These are phyloP conservation scores for Trichoderma lentiforme DNA, from an alignment of 2,329 filamentous ascomycete genomes.

Conservation along the genomic window DNA sequence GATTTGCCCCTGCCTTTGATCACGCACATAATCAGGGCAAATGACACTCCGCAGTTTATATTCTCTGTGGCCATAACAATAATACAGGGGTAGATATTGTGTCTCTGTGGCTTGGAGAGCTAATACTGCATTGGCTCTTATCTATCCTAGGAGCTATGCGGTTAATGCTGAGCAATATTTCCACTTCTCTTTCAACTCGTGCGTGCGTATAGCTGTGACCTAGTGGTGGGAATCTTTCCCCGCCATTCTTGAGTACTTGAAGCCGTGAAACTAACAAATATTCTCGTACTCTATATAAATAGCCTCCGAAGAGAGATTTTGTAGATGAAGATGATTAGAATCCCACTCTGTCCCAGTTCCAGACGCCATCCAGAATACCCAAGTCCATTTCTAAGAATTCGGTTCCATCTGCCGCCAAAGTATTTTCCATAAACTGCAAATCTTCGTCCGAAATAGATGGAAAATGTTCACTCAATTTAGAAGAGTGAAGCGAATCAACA, in stretches of 20 bases:
- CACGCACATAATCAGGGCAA: not conserved
- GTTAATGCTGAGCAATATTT: no score
- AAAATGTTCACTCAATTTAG: not conserved
- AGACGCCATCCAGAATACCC: constrained; percentile 6
- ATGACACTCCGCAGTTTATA: not conserved
- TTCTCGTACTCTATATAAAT: not conserved
- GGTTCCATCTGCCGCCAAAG: not conserved
- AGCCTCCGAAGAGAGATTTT: not conserved
- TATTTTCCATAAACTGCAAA: not conserved
- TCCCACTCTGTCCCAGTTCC: constrained; percentile 6
- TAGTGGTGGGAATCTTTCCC: not conserved
- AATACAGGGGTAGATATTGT: not conserved
- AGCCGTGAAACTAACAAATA: not conserved
- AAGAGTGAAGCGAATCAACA: not conserved
- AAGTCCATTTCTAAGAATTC: not conserved
- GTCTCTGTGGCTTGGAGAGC: fast-evolving
- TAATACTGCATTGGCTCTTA: not conserved
- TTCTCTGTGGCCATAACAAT: not conserved
- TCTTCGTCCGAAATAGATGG: not conserved
- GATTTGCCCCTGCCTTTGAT: not conserved
- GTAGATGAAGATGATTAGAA: not conserved
- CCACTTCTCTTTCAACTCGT: no score
- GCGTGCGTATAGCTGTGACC: fast-evolving
- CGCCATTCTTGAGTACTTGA: not conserved
- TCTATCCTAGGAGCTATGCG: no score